Evolutionary conservation across 1,284 basidiomycete genomes (phyloP).

Genomic region (Abortiporus biennis): DNA sequence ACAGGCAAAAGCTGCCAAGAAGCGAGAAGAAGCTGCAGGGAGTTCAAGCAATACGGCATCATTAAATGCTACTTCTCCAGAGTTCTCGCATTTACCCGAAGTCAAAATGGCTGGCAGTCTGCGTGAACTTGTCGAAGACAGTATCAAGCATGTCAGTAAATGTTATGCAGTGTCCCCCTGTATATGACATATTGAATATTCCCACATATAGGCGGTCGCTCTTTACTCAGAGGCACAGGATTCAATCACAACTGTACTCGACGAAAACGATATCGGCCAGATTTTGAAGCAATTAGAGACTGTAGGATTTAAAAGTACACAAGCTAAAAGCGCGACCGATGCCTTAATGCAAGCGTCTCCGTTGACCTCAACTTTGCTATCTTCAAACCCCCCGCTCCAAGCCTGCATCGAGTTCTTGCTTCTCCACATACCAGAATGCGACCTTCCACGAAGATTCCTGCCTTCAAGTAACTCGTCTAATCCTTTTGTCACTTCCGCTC

Average conservation of each 20-base stretch:
- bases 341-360: slow-evolving; percentile 49
- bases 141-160: slow-evolving; percentile 63
- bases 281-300: slow-evolving; percentile 40
- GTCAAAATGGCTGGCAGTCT: slow-evolving; percentile 79
- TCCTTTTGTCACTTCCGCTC: slow-evolving; percentile 57
- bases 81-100: slow-evolving; percentile 70
- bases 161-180: neutral
- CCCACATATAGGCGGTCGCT: slow-evolving; percentile 36
- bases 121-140: slow-evolving; percentile 78
- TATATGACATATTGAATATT: neutral
- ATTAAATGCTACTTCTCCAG: slow-evolving; percentile 26
- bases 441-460: slow-evolving; percentile 60
- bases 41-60: slow-evolving; percentile 6
- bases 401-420: slow-evolving; percentile 74
- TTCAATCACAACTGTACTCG: slow-evolving; percentile 36
- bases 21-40: slow-evolving; percentile 28
- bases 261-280: slow-evolving; percentile 35
- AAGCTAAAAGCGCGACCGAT: slow-evolving; percentile 41
- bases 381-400: slow-evolving; percentile 45
- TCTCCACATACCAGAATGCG: slow-evolving; percentile 74
- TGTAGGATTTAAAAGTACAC: slow-evolving; percentile 52
- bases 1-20: slow-evolving; percentile 49
- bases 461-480: slow-evolving; percentile 62
- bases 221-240: slow-evolving; percentile 49
- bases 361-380: slow-evolving; percentile 45